Evolutionary conservation across 306 rosid species (phyloP).

Genomic region (Corylus americana): DNA sequence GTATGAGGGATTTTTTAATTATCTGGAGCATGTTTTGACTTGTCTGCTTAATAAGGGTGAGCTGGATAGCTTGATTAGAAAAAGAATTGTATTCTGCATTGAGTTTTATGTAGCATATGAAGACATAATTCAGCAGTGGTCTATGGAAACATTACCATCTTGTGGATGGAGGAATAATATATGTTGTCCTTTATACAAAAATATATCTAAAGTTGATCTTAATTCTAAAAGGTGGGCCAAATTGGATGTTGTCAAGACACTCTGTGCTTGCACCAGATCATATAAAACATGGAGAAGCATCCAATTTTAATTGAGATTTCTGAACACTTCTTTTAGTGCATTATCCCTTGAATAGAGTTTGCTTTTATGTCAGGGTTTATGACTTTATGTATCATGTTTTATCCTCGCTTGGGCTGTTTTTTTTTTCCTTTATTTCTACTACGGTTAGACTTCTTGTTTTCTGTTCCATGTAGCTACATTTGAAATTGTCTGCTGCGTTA

Average conservation of each 20-base stretch:
- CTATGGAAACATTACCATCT: not conserved
- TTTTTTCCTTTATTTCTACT: not conserved
- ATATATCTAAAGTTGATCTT: not conserved
- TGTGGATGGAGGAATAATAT: not conserved
- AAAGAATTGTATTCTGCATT: not conserved
- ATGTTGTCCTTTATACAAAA: not conserved
- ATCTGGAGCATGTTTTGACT: constrained; percentile 9
- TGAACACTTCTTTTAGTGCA: not conserved
- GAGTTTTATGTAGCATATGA: not conserved
- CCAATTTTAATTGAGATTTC: not conserved
- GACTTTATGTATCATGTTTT: not conserved
- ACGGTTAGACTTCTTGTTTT: not conserved
- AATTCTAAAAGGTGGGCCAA: not conserved
- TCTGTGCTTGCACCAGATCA: not conserved
- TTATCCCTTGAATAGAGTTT: not conserved
- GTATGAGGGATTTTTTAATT: constrained; percentile 35
- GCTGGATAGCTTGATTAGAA: constrained; percentile 13
- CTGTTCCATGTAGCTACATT: not conserved
- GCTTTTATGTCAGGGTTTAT: not conserved
- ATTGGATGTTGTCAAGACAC: not conserved
- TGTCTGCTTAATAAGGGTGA: constrained; percentile 2
- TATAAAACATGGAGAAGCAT: not conserved
- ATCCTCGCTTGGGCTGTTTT: not conserved
- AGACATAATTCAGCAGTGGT: not conserved
- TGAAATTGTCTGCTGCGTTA: not conserved